Conservation (phyloP, 2,329 filamentous ascomycete species). For the Fusarium goolgardi region DNA sequence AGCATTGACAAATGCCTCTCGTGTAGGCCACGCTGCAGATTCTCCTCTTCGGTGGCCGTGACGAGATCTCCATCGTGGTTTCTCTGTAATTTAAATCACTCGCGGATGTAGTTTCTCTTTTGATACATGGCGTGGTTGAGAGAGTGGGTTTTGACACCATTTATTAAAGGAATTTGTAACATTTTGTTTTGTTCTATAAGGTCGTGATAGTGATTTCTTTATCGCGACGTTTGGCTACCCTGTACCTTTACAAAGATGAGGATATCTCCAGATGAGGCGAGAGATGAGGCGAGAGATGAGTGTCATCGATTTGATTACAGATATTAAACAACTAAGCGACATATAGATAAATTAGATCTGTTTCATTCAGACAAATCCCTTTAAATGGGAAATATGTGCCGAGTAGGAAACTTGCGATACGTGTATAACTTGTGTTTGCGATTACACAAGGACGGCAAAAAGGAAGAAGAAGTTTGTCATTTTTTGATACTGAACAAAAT, state of each 20-base stretch:
- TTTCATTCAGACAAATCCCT: too few species aligned
- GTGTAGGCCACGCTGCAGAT: slow-evolving; percentile 42
- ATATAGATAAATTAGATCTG: too few species aligned
- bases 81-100: slow-evolving; percentile 4
- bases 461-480: background rate
- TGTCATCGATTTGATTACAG: background rate
- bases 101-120: slow-evolving; percentile 34
- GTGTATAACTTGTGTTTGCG: too few species aligned
- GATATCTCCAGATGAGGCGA: background rate
- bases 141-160: slow-evolving; percentile 26
- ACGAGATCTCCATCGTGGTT: slow-evolving; percentile 38
- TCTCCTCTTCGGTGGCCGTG: slow-evolving; percentile 40
- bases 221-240: slow-evolving; percentile 2
- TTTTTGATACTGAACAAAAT: background rate
- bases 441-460: too few species aligned
- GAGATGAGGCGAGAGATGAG: background rate
- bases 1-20: slow-evolving; percentile 61
- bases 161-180: slow-evolving; percentile 33
- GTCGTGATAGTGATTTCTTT: background rate
- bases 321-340: background rate
- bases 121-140: slow-evolving; percentile 31
- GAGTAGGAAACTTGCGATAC: too few species aligned
- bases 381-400: too few species aligned
- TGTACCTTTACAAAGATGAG: background rate
- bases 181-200: slow-evolving; percentile 25